Evolutionary conservation across 2,329 filamentous ascomycete genomes (phyloP), one percentile per base, ranked within the genome.

Genomic region (Hypoxylon sp.): DNA sequence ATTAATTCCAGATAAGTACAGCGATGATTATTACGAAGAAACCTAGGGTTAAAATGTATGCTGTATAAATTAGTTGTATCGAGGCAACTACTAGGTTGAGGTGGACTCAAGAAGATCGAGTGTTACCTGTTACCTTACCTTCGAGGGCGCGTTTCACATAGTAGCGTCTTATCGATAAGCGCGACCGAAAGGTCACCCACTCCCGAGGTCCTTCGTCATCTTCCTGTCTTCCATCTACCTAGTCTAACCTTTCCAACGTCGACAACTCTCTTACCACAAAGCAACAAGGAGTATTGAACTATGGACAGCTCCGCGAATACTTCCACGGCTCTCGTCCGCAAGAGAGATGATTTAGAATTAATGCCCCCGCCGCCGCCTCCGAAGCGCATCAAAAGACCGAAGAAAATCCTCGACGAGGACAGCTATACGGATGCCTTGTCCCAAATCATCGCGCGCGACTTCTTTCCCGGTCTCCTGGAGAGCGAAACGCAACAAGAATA

Each of bases 401-500:
- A 90, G 65, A 91, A 90, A 65, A 89, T 97, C 26, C 86, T 99
- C 26, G 93, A 97, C 76, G 95, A 99, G 82, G 94, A 99, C 70
- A 89, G 91, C 55, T 99, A 99, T 78, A 95, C 93, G 1, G 89
- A 93, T 60, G 91, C 92, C 0, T 84, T 99, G 26, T 97, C 94
- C 0, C 90, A 95, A 70, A 98, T 99, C 74, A 97, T 99, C 67
- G 92, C 93, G 8, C 89, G 95, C 68, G 95, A 99, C 82, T 99
- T 97, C 82, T 99, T 98, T 73, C 95, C 95, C 0, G 95, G 94
- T 0, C 84, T 99, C 0, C 81, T 94, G 4, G 93, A 98, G 76
- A 89, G 89, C 13, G 89, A 97, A 71, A 90, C 90, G 0, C 93
- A 97, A 76, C 89, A 93, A 75, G 95, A 99, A 72, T 98, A 97